A percentile compares a stretch with the other conserved stretches of the same genome.
Conservation (phyloP, 805 yeast genomes). For the Saccharomyces kudriavzevii region DNA sequence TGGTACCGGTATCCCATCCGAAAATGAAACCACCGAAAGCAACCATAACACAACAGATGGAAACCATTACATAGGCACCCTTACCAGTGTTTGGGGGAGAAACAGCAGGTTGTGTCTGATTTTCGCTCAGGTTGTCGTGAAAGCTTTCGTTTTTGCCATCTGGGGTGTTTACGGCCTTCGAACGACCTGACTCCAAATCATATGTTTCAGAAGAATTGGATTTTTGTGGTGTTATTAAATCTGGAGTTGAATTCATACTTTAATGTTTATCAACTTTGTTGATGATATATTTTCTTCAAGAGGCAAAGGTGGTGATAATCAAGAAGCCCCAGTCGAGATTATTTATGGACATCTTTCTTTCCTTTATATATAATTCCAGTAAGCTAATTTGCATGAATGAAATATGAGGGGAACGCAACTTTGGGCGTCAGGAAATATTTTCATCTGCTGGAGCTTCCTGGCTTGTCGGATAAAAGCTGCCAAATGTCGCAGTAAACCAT, state of each 20-base stretch:
- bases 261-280: not conserved
- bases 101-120: slow-evolving; percentile 5
- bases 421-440: not conserved
- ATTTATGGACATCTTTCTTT: slow-evolving; percentile 1
- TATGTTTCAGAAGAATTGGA: slow-evolving; percentile 9
- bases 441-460: not conserved
- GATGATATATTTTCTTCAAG: not conserved
- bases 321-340: not conserved
- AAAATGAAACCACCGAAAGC: slow-evolving; percentile 74
- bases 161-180: slow-evolving; percentile 15
- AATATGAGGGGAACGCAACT: slow-evolving; percentile 33
- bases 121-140: not conserved
- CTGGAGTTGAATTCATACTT: slow-evolving; percentile 14
- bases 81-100: slow-evolving; percentile 18
- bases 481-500: slow-evolving; percentile 39
- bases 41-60: slow-evolving; percentile 34
- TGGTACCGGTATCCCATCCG: slow-evolving; percentile 75
- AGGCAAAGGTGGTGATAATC: not conserved
- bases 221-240: slow-evolving; percentile 10
- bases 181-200: slow-evolving; percentile 8
- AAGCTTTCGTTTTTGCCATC: slow-evolving; percentile 11
- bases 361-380: slow-evolving; percentile 1
- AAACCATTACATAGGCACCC: slow-evolving; percentile 24
- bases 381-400: not conserved
- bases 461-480: not conserved